Evolutionary conservation across 108 stramenopile species (phyloP).

Genomic region (Nannochloropsis gaditana): DNA sequence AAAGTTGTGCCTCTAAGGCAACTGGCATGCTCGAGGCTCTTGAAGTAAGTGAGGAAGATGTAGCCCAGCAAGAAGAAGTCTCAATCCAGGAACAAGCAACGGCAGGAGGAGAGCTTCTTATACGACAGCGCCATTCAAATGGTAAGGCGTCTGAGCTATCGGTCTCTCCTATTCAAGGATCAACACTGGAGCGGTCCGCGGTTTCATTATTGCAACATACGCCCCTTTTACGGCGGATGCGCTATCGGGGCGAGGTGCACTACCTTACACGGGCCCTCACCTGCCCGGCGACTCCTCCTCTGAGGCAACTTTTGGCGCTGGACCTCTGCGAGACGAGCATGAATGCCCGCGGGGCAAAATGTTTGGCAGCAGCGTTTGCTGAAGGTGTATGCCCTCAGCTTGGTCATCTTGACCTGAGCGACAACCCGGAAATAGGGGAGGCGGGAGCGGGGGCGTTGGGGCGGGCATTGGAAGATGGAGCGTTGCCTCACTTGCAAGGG

Average conservation of each 20-base stretch:
- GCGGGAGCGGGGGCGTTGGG: not conserved
- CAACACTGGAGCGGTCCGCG: not conserved
- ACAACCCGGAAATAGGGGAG: not conserved
- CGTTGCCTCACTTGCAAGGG: not conserved
- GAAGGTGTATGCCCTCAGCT: not conserved
- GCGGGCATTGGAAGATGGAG: not conserved
- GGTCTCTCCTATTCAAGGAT: no score
- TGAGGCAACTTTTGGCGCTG: not conserved
- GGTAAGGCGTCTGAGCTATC: no score
- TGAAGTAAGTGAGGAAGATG: not conserved
- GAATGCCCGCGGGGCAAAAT: not conserved
- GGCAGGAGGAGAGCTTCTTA: no score
- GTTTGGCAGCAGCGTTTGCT: constrained; percentile 8
- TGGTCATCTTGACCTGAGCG: not conserved
- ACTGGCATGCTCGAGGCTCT: not conserved
- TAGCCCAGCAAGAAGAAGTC: not conserved
- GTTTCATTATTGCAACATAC: not conserved
- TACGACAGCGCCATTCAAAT: no score
- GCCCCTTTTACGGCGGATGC: not conserved
- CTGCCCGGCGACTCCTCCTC: not conserved
- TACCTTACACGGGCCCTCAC: not conserved
- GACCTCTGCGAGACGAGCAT: not conserved
- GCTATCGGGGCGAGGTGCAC: constrained; percentile 1
- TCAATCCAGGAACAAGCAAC: no score
- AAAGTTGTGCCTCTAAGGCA: not conserved